Conservation (phyloP, 169 alveolate species). For the Pseudocohnilembus persalinus region DNA sequence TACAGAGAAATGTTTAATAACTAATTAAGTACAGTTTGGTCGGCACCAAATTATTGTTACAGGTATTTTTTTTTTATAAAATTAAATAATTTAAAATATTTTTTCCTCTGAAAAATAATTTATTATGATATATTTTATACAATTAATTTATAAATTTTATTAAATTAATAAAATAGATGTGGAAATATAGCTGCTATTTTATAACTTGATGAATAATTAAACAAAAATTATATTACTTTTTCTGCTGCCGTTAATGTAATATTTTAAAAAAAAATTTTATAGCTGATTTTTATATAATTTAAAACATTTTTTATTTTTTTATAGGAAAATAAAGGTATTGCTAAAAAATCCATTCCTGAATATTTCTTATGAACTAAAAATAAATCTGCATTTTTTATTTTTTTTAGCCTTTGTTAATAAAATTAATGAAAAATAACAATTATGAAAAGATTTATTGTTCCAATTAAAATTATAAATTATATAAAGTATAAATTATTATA, state of each 20-base stretch:
- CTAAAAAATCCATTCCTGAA: slow-evolving; percentile 67
- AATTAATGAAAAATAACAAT: too few species aligned
- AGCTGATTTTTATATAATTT: neutral
- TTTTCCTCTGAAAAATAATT: neutral
- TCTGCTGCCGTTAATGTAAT: slow-evolving; percentile 70
- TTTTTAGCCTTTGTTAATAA: too few species aligned
- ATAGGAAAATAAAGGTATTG: slow-evolving; percentile 59
- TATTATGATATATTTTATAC: neutral
- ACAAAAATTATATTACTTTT: slow-evolving; percentile 79
- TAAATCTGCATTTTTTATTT: too few species aligned
- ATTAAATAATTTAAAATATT: slow-evolving; percentile 34
- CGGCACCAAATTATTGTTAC: slow-evolving; percentile 84
- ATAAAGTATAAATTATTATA: too few species aligned
- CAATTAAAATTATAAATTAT: too few species aligned
- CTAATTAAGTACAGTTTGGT: slow-evolving; percentile 79
- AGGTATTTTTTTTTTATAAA: slow-evolving; percentile 26
- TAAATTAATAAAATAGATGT: slow-evolving; percentile 22
- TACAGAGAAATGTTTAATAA: slow-evolving; percentile 92
- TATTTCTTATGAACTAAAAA: slow-evolving; percentile 62
- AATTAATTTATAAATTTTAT: neutral
- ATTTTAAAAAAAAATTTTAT: too few species aligned
- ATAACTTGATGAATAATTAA: slow-evolving; percentile 89
- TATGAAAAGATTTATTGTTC: too few species aligned
- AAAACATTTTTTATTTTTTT: too few species aligned
- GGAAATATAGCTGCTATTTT: slow-evolving; percentile 89